Evolutionary conservation across 192 early-diverging fungal genomes (phyloP).

Genomic region (Mortierella claussenii): DNA sequence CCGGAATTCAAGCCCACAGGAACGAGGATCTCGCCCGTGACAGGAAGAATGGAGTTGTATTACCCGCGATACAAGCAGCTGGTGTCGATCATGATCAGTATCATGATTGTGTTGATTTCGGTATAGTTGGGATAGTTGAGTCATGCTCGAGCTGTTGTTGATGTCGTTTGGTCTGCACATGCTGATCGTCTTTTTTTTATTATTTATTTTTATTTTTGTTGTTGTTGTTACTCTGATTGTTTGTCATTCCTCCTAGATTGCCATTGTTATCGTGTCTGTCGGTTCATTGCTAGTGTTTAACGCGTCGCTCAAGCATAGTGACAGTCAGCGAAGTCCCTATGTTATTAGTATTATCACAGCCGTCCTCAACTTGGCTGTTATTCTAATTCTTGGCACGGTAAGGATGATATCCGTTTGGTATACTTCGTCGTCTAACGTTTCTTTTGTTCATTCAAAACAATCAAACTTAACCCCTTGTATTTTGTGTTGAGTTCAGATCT

Average conservation of each 20-base stretch:
- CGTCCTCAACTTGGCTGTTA: slow-evolving; percentile 61
- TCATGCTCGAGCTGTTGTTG: too few species aligned
- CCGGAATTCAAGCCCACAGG: slow-evolving; percentile 70
- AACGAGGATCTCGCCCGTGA: slow-evolving; percentile 60
- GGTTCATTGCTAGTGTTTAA: slow-evolving; percentile 48
- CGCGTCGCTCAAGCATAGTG: slow-evolving; percentile 4
- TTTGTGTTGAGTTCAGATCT: slow-evolving; percentile 12
- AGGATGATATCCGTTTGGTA: too few species aligned
- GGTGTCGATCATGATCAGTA: slow-evolving; percentile 50
- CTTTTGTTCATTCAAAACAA: background rate
- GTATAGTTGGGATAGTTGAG: too few species aligned
- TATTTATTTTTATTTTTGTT: too few species aligned
- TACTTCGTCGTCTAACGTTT: background rate
- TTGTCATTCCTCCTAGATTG: slow-evolving; percentile 20
- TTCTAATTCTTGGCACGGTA: slow-evolving; percentile 65
- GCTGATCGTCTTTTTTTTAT: too few species aligned
- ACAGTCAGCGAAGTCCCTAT: slow-evolving; percentile 17
- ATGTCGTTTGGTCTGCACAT: too few species aligned
- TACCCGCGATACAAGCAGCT: slow-evolving; percentile 56
- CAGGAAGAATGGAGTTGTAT: slow-evolving; percentile 59
- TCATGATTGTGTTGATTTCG: slow-evolving; percentile 55
- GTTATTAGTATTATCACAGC: slow-evolving; percentile 48
- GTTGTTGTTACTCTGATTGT: too few species aligned
- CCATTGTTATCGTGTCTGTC: slow-evolving; percentile 58
- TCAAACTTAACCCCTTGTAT: background rate